Evolutionary conservation across 148 eudicot species (phyloP), one percentile per base, ranked within the genome.

Genomic region (Rheum nobile): DNA sequence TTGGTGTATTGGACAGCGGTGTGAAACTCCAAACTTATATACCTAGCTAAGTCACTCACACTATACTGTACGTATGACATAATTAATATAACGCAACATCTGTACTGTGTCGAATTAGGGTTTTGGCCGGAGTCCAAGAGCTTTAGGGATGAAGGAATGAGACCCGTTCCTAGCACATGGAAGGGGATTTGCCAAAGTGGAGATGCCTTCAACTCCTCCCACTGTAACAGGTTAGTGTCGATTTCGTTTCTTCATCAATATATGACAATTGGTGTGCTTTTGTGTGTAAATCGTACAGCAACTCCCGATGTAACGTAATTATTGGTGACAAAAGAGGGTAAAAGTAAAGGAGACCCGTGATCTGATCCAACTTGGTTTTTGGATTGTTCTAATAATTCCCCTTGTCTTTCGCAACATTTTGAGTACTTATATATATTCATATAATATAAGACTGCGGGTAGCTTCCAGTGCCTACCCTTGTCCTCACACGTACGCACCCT

Each of bases 121-220:
- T 83, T 91, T 46, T 91, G 98, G 97, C 96, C 98, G 31, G 97
- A 94, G 69, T 87, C 98, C 32, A 75, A 86, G 77, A 94, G 98
- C 83, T 94, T 84, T 72, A 79, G 74, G 26, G 97, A 89, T 55
- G 80, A 85, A 67, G 96, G 84, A 37, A 84, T 94, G 93, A 92
- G 89, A 24, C 88, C 89, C 32, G 75, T 89, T 46, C 98, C 98
- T 22, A 76, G 75, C 48, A 76, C 84, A 76, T 94, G 98, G 98
- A 91, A 88, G 77, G 96, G 98, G 37, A 81, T 91, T 75, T 94
- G 98, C 85, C 93, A 94, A 85, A 74, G 79, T 21, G 98, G 97
- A 0, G 82, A 85, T 48, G 82, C 57, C 71, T 94, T 94, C 83
- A 83, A 83, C 77, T 83, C 88, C 2, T 84, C 96, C 32, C 81